Base-by-base conservation (phyloP, 192 early-diverging fungal species). In the Oehlia diaphana region DNA sequence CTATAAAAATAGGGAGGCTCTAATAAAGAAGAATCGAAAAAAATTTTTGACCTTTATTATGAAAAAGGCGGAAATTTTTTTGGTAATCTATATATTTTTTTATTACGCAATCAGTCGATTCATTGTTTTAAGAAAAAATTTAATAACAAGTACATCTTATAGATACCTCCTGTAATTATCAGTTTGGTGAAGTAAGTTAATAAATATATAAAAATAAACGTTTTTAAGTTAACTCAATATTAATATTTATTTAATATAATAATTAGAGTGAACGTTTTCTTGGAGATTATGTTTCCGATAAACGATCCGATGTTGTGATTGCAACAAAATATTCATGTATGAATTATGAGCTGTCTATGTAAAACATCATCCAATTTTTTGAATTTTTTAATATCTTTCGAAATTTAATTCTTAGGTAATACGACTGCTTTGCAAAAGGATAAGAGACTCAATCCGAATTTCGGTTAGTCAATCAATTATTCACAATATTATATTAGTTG, bases 31-130 rank as follows among this genome's bases (percentile, higher is more conserved):
- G 66, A 82, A 10, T 73, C 82, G 42, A 84, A 85, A 39, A 76
- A 81, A 28, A 79, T 89, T 39, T 84, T 90, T 63, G 88, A 90
- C 64, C 75, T 74, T 19, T 88, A 87, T 44, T 80, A 82, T 49
- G 85, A 84, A 26, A 81, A 74, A 8, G 87, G 88, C 0, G 87
- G 85, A 74, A 86, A 88, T 78, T 88, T 88, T 74, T 83, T 85
- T 64, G 88, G 84, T 65, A 86, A 31, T 31, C 1, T 31, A 31
- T 31, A 31, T 4, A 0, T 35, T 44, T 44, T 44, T 44, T 44
- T 1, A 1, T 8, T 44, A 9, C 42, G 9, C 7, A 9, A 44
- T 44, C 8, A 4, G 4, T 26, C 9, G 9, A 63, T 8, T 9
- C 4, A 37, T 63, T 21, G 0, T 8, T n/a, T 21, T 37, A 37